Evolutionary conservation across 2,329 filamentous ascomycete genomes (phyloP).

Genomic region (Aspergillus brasiliensis): DNA sequence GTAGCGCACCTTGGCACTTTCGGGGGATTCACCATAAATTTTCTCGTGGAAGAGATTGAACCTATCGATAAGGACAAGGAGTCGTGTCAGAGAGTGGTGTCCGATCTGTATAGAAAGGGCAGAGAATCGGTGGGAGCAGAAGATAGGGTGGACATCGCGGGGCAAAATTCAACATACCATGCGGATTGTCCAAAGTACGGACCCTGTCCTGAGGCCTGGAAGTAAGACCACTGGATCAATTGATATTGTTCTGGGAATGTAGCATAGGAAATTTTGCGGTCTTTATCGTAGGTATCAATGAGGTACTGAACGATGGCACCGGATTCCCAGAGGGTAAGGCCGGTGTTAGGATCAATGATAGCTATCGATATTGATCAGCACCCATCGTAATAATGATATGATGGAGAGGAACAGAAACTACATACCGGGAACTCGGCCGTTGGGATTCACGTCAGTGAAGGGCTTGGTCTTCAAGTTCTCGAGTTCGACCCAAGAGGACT

Average conservation of each 20-base stretch:
- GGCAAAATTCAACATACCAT: neutral
- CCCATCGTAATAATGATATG: too few species aligned
- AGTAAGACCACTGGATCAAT: neutral
- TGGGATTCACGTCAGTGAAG: conserved; percentile 1
- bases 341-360: neutral
- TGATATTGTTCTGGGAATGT: neutral
- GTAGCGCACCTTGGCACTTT: neutral
- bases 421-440: neutral
- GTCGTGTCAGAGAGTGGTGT: neutral
- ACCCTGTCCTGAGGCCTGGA: neutral
- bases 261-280: neutral
- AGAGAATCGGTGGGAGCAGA: neutral
- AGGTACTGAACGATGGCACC: conserved; percentile 1
- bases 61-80: neutral
- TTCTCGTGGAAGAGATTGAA: conserved; percentile 1
- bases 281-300: neutral
- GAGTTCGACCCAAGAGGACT: neutral
- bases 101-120: too few species aligned
- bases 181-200: conserved; percentile 1
- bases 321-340: neutral
- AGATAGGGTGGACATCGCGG: neutral
- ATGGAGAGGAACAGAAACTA: neutral
- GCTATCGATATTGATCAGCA: neutral
- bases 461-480: neutral
- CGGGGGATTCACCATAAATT: neutral